phyloP scores from a whole-genome alignment of 2,329 filamentous ascomycete species.

The Chrysoporthe puriensis region DNA sequence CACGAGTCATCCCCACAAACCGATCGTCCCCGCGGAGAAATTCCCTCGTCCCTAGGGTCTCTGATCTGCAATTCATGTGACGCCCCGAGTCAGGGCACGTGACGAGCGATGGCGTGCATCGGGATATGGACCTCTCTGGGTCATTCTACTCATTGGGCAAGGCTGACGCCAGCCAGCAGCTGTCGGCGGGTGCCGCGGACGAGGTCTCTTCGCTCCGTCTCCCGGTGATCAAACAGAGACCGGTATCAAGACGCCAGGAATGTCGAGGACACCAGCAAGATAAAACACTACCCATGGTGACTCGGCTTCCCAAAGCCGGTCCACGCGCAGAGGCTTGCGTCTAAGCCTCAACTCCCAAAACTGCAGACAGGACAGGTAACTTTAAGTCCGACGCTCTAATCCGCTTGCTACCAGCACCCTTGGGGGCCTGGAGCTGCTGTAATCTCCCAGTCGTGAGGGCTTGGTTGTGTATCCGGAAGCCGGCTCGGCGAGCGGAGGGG shows the following conservation, averaged over 20 bases:
- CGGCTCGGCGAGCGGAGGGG: background rate
- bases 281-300: background rate
- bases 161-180: no score
- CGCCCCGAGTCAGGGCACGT: background rate
- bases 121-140: background rate
- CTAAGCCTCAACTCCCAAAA: background rate
- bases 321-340: background rate
- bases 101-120: background rate
- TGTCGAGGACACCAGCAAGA: background rate
- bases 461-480: background rate
- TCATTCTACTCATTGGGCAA: background rate
- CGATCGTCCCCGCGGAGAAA: background rate
- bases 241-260: no score
- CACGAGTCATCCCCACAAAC: background rate
- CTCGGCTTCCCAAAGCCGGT: background rate
- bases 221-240: no score
- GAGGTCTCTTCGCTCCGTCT: no score
- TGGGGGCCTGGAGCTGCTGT: background rate
- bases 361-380: background rate
- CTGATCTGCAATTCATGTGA: background rate
- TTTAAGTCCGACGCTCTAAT: background rate
- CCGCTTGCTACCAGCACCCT: background rate
- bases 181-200: no score
- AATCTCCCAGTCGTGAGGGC: background rate
- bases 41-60: background rate